Evolutionary conservation across 805 yeast species (phyloP), one percentile per base, ranked within the genome.

Genomic region (Ogataea ganodermae): DNA sequence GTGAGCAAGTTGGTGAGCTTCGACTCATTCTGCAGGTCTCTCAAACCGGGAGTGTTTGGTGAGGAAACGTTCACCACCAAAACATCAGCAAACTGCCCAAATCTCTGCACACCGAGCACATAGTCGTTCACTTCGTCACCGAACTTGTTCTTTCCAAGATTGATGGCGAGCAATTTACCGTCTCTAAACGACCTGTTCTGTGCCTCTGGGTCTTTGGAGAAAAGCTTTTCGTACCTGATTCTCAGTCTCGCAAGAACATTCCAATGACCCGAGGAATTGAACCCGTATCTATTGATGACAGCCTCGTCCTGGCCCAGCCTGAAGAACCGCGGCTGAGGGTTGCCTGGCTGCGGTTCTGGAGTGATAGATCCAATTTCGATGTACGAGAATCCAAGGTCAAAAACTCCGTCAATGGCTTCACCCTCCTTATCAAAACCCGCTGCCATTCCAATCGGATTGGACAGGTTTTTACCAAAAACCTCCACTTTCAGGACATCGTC

Each of bases 381-480:
- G 65, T 89, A 89, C 13, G 92, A 81, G 60, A 91, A 91, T 1
- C 98, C 98, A 46, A 78, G 63, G 53, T 83, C 75, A 57, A 84
- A 83, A 49, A 92, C 73, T 0, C 90, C 71, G 58, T 92, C 97
- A 56, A 92, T 81, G 17, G 89, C 96, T 61, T 89, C 96, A 44
- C 89, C 98, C 60, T 91, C 84, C 69, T 92, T 92, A 67, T 92
- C 98, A 54, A 92, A 78, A 10, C 98, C 98, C 21, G 98, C 98
- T 42, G 98, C 97, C 58, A 91, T 76, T 12, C 97, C 97, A 42
- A 92, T 73, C 20, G 98, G 97, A 46, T 84, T 83, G 17, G 76
- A 75, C 62, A 92, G 69, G 0, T 60, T 70, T 46, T 73, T 76
- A 7, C 89, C 89, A 63, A 88, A 87, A 0, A 84, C 84, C 33